Evolutionary conservation across 495 filamentous ascomycete species (phyloP).

Genomic region (Trichoderma asperelloides): DNA sequence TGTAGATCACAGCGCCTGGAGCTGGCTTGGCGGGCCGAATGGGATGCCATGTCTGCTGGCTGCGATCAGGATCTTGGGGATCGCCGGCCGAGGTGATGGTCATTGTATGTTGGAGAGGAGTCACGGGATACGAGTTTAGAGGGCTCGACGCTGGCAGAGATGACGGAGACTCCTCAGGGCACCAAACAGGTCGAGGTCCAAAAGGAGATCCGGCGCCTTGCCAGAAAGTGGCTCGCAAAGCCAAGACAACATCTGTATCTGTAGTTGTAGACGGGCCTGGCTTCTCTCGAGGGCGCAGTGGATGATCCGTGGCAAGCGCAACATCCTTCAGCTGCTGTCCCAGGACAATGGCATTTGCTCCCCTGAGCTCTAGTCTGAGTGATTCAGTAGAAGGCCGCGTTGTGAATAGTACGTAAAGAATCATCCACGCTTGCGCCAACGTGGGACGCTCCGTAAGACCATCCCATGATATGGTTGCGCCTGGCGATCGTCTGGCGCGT

Average conservation of each 20-base stretch:
- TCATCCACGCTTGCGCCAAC: constrained; percentile 52
- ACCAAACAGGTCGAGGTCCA: constrained; percentile 54
- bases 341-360: constrained; percentile 31
- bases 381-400: constrained; percentile 44
- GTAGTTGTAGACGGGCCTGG: constrained; percentile 9
- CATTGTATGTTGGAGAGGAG: constrained; percentile 47
- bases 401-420: constrained; percentile 51
- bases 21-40: constrained; percentile 50
- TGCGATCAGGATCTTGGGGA: constrained; percentile 1
- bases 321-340: constrained; percentile 43
- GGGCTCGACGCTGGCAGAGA: constrained; percentile 30
- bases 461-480: constrained; percentile 30
- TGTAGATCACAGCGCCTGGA: constrained; percentile 55
- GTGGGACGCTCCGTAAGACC: constrained; percentile 28
- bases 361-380: constrained; percentile 40
- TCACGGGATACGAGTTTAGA: constrained; percentile 40
- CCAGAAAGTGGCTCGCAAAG: constrained; percentile 52
- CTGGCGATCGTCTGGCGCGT: constrained; percentile 33
- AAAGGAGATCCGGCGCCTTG: constrained; percentile 59
- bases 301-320: constrained; percentile 43
- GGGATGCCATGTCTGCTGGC: constrained; percentile 42
- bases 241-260: constrained; percentile 19
- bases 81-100: constrained; percentile 28
- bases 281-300: constrained; percentile 17
- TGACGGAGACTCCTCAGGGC: constrained; percentile 25